Conservation (phyloP, 257 asterid species). For the Solanum tarapatanum region DNA sequence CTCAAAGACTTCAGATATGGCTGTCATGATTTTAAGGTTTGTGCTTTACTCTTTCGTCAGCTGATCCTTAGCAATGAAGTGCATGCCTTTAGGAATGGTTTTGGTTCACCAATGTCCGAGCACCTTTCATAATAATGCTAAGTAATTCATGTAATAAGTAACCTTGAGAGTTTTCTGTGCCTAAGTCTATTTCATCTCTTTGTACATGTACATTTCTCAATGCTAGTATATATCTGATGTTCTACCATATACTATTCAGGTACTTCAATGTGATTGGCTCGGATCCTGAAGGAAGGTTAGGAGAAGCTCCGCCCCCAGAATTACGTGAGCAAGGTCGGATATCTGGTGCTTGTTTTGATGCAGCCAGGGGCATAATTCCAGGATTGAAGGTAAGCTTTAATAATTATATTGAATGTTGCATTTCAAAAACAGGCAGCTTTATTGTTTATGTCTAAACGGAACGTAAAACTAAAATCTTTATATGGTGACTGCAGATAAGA, state of each 20-base stretch:
- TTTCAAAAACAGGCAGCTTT: neutral
- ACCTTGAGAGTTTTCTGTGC: neutral
- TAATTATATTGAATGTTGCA: neutral
- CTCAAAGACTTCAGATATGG: constrained; percentile 82
- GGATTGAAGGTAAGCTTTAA: constrained; percentile 58
- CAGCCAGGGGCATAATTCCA: constrained; percentile 85
- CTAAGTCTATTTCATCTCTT: neutral
- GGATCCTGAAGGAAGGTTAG: constrained; percentile 75
- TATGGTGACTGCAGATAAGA: constrained; percentile 39
- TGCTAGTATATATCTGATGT: neutral
- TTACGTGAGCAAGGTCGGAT: constrained; percentile 88
- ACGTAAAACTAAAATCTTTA: neutral
- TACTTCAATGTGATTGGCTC: constrained; percentile 95
- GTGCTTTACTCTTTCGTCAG: neutral
- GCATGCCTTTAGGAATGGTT: neutral
- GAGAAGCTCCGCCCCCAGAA: constrained; percentile 92
- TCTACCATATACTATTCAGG: constrained; percentile 23
- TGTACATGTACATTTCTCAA: neutral
- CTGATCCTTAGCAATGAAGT: neutral
- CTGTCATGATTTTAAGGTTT: constrained; percentile 77
- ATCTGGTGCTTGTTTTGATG: constrained; percentile 96
- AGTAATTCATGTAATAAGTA: neutral
- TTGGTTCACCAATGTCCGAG: neutral
- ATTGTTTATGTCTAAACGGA: neutral
- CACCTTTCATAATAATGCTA: neutral